Base-by-base conservation (phyloP, 2,329 filamentous ascomycete species). In the Aspergillus sp. region DNA sequence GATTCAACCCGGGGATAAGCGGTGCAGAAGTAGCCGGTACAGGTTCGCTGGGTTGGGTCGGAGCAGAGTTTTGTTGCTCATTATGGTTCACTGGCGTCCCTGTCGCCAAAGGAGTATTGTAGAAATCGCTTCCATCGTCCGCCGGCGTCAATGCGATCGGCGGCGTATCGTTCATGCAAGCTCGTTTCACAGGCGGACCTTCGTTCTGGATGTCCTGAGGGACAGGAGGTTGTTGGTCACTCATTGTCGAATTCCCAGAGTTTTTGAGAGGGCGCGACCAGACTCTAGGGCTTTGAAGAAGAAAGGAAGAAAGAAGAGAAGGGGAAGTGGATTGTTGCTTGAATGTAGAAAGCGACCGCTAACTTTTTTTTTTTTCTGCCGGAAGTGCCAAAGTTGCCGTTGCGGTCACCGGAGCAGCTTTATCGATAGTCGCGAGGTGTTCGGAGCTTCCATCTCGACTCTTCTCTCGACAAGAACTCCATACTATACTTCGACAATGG, bases 111-210 rank as follows among this genome's bases (percentile, higher is more conserved):
- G 75, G 74, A 10, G 76, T 78, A 55, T 76, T 77, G 67, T 78
- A 78, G 49, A 78, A 77, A 66, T 78, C 75, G 59, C 74, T 78
- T 53, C 69, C 74, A 67, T 75, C 71, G 57, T 77, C 77, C 20
- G 63, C 63, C 9, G 67, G 71, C 20, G 73, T 71, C 58, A 64
- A 67, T 58, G 68, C 61, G 57, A 71, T 61, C 52, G 73, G 67
- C 65, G 69, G 70, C 62, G 67, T 68, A 54, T 75, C 70, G 49
- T 62, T 68, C 52, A 63, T 64, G 57, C 64, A 67, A 52, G 73
- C 62, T 52, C 60, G 67, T 55, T 74, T 72, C 16, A 63, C 54
- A 29, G 67, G 64, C 60, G 68, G 66, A 10, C 55, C 67, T 14
- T 72, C 71, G 11, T 53, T 58, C 50, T 63, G 53, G 53, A 61